Percentiles rank a stretch among this genome's conserved stretches.
Conservation (phyloP, 2,329 filamentous ascomycete species). For the Helicocarpus griseus region DNA sequence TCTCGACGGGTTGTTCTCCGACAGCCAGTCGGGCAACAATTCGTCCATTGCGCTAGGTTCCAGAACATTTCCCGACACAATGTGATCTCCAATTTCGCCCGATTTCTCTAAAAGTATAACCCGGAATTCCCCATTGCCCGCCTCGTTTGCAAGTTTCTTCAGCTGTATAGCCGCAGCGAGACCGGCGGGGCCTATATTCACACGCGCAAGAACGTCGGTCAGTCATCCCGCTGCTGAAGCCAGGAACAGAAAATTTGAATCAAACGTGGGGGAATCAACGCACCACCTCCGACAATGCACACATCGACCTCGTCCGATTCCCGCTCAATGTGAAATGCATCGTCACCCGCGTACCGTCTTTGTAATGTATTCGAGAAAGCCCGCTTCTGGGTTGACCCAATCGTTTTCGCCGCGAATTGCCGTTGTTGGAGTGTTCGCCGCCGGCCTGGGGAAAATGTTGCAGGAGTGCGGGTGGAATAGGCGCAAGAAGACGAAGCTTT, state of each 20-base stretch:
- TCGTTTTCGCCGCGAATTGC: neutral
- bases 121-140: conserved; percentile 90
- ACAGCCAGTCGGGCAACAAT: conserved; percentile 86
- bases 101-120: conserved; percentile 92
- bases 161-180: conserved; percentile 86
- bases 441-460: conserved; percentile 14
- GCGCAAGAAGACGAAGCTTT: conserved; percentile 3
- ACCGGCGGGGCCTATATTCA: conserved; percentile 63
- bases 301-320: conserved; percentile 93
- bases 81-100: conserved; percentile 87
- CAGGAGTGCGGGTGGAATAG: conserved; percentile 7
- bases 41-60: conserved; percentile 82
- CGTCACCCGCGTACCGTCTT: conserved; percentile 37
- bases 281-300: conserved; percentile 85
- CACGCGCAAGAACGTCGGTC: neutral
- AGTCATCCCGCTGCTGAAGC: neutral
- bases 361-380: conserved; percentile 37
- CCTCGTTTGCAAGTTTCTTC: conserved; percentile 90
- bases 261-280: conserved; percentile 11
- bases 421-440: conserved; percentile 7
- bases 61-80: conserved; percentile 90
- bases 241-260: neutral
- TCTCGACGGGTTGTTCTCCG: conserved; percentile 74
- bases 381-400: conserved; percentile 23
- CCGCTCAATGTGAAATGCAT: conserved; percentile 62